Conservation (phyloP, 1,284 basidiomycete species). For the Volvariella volvacea region DNA sequence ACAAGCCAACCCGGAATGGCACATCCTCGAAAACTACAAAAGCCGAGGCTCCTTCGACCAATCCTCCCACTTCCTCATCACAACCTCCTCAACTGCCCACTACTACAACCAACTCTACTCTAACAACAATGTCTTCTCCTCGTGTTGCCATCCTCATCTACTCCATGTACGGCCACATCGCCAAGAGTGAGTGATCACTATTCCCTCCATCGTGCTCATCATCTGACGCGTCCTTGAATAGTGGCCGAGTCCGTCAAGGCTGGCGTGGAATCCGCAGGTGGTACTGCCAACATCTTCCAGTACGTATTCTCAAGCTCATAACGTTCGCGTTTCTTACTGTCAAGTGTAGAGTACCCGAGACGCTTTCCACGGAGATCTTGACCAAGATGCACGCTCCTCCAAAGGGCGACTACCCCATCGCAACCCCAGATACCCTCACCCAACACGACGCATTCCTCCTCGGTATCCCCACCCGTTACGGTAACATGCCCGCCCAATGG, state of each 20-base stretch:
- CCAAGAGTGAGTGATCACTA: slow-evolving; percentile 58
- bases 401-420: slow-evolving; percentile 67
- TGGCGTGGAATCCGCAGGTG: slow-evolving; percentile 70
- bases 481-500: slow-evolving; percentile 66
- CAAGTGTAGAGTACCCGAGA: slow-evolving; percentile 67
- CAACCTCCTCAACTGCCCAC: slow-evolving; percentile 12
- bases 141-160: slow-evolving; percentile 81
- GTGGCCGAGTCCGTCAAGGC: slow-evolving; percentile 77
- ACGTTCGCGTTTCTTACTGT: neutral
- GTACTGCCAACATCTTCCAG: slow-evolving; percentile 69
- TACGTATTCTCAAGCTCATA: slow-evolving; percentile 26
- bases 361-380: slow-evolving; percentile 74
- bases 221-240: slow-evolving; percentile 65
- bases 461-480: slow-evolving; percentile 78
- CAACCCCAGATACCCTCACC: slow-evolving; percentile 59
- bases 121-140: slow-evolving; percentile 31
- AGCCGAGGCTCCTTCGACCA: slow-evolving; percentile 7
- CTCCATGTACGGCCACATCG: slow-evolving; percentile 78
- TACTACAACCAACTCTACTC: slow-evolving; percentile 4
- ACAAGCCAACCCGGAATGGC: no score
- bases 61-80: slow-evolving; percentile 8
- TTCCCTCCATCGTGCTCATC: slow-evolving; percentile 65
- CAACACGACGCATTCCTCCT: slow-evolving; percentile 64
- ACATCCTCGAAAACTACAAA: slow-evolving; percentile 18
- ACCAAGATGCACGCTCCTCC: slow-evolving; percentile 65